Percentiles rank a stretch among this genome's conserved stretches.
Conservation (phyloP, 495 filamentous ascomycete species). For the Filosporella fistucella region DNA sequence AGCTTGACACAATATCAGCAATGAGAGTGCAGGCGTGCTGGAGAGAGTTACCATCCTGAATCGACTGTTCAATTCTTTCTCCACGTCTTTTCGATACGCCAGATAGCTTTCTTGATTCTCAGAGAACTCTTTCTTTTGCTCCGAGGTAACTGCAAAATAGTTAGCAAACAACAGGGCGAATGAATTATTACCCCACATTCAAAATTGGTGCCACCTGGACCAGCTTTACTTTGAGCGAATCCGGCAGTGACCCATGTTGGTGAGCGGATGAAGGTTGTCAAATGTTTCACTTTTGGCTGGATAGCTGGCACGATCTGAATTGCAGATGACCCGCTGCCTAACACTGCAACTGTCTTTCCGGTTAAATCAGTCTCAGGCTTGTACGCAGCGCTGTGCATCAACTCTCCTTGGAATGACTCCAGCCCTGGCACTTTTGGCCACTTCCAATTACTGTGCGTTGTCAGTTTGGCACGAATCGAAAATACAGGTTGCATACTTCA, state of each 20-base stretch:
- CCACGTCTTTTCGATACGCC: too few relatives aligned
- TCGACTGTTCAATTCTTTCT: too few relatives aligned
- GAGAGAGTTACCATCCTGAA: too few relatives aligned
- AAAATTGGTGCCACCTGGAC: slow-evolving; percentile 11
- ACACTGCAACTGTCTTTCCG: slow-evolving; percentile 38
- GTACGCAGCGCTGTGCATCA: slow-evolving; percentile 29
- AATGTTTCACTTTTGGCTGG: slow-evolving; percentile 42
- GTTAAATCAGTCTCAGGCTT: slow-evolving; percentile 30
- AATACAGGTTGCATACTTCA: slow-evolving; percentile 18
- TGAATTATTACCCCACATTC: too few relatives aligned
- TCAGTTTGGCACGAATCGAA: slow-evolving; percentile 24
- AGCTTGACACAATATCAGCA: too few relatives aligned
- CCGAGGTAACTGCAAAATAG: background rate
- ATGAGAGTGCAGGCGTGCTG: too few relatives aligned
- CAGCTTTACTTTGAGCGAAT: slow-evolving; percentile 28
- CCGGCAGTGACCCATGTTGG: slow-evolving; percentile 61
- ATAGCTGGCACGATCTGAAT: slow-evolving; percentile 44
- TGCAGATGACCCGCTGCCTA: slow-evolving; percentile 51
- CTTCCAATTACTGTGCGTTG: slow-evolving; percentile 24
- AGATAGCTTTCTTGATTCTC: too few relatives aligned
- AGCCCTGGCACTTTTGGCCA: slow-evolving; percentile 39
- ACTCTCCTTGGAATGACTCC: slow-evolving; percentile 29
- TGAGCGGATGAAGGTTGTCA: slow-evolving; percentile 59
- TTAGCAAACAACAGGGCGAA: background rate
- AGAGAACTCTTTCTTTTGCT: slow-evolving; percentile 17